Evolutionary conservation across 2,329 filamentous ascomycete species (phyloP), one percentile per base, ranked within the genome.

Genomic region (Hypoxylon sp.): DNA sequence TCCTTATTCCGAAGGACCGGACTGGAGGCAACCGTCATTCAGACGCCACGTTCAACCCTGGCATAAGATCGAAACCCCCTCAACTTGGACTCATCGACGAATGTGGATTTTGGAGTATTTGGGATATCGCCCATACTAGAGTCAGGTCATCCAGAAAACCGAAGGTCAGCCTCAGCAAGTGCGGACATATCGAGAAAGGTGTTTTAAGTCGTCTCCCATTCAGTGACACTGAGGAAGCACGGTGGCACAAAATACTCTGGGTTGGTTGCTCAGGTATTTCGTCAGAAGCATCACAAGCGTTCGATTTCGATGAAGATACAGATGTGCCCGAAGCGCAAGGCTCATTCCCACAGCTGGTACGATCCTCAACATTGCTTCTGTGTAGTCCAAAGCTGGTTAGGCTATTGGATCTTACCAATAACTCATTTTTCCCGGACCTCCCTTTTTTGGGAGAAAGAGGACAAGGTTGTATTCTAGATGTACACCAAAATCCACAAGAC

Each of bases 61-160:
- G 78, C 3, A 74, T 74, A 4, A 80, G 63, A 69, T 86, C 80
- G 76, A 87, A 83, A 63, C 79, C 82, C 14, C 85, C 87, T 1
- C 89, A 91, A 72, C 79, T 94, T 57, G 89, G 84, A 14, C 81
- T 93, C 25, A 82, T 94, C 17, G 90, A 94, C 72, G 82, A 87
- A 56, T 80, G 80, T 34, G 91, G 91, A 1, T 82, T 81, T 63
- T 94, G 91, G 92, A 89, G 82, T 46, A 77, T 93, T 3, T 93
- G 90, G 89, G 84, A 91, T 66, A 79, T 91, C 23, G 70, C 73
- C 11, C 81, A 80, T 59, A 81, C 74, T 67, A 74, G 76, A 63
- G 69, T 78, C 17, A 74, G 77, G 10, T 75, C 77, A 21, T 77
- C 79, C 19, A 80, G 75, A 30, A 77, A 73, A 7, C 71, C 79